These are phyloP conservation scores for Sugiyamaella boreocaroliniensis DNA, from an alignment of 805 yeast species.

Conservation along the genomic window DNA sequence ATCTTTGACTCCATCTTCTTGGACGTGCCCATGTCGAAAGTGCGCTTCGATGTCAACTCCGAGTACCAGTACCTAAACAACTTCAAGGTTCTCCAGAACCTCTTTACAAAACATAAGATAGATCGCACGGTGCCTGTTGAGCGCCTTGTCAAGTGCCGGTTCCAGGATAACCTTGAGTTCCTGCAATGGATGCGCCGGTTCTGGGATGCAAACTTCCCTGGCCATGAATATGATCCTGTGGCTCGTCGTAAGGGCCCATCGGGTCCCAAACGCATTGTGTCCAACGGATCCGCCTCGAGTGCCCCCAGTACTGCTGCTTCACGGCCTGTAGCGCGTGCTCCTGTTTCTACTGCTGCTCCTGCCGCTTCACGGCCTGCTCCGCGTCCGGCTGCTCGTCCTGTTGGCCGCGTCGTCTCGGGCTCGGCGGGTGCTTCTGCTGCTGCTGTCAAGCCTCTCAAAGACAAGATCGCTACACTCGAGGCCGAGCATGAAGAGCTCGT, in stretches of 20 bases:
- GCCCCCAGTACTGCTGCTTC: background rate
- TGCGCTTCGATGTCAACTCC: slow-evolving; percentile 59
- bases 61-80: slow-evolving; percentile 76
- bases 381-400: slow-evolving; percentile 6
- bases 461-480: slow-evolving; percentile 36
- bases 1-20: slow-evolving; percentile 77
- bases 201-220: slow-evolving; percentile 73
- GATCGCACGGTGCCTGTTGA: slow-evolving; percentile 76
- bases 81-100: slow-evolving; percentile 77
- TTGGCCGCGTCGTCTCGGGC: slow-evolving; percentile 3
- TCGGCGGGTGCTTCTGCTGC: slow-evolving; percentile 10
- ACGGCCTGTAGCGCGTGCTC: slow-evolving; percentile 1
- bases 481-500: slow-evolving; percentile 52
- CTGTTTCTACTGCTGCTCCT: slow-evolving; percentile 3
- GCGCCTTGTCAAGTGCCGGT: slow-evolving; percentile 70
- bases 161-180: slow-evolving; percentile 92
- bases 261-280: background rate
- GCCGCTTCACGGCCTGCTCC: background rate
- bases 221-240: slow-evolving; percentile 63
- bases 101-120: slow-evolving; percentile 65
- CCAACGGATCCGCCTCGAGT: slow-evolving; percentile 1
- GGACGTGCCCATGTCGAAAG: slow-evolving; percentile 75
- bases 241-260: slow-evolving; percentile 42
- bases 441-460: slow-evolving; percentile 38
- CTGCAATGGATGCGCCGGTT: slow-evolving; percentile 83